phyloP scores from a whole-genome alignment of 441 rosid species.

The Corymbia calophylla region DNA sequence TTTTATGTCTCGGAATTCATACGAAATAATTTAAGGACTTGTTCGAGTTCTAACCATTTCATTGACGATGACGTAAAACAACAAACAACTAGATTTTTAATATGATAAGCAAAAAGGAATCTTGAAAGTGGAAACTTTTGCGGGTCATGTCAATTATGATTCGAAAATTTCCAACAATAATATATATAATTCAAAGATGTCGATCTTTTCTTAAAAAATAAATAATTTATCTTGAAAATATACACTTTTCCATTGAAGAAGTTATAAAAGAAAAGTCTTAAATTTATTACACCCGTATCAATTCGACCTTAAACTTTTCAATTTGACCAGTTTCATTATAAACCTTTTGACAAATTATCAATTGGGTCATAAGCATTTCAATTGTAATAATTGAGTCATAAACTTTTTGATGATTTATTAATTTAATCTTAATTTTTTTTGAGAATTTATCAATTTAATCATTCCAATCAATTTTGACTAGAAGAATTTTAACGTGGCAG shows the following conservation, averaged over 20 bases:
- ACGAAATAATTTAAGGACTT: too few relatives aligned
- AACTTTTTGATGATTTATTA: too few relatives aligned
- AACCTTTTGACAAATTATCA: too few relatives aligned
- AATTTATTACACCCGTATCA: accelerated
- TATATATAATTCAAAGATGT: background rate
- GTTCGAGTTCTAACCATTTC: background rate
- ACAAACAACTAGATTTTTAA: background rate
- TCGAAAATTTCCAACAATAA: background rate
- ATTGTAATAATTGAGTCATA: too few relatives aligned
- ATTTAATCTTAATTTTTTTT: too few relatives aligned
- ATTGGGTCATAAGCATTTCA: too few relatives aligned
- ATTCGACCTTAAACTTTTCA: accelerated
- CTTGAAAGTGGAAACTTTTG: background rate
- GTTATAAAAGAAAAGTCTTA: accelerated
- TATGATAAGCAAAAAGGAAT: background rate
- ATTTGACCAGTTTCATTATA: too few relatives aligned
- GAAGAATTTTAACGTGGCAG: background rate
- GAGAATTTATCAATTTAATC: too few relatives aligned
- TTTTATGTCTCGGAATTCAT: too few relatives aligned
- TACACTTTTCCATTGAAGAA: background rate
- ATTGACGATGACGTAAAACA: background rate
- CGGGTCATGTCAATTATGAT: background rate
- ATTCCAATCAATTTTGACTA: accelerated
- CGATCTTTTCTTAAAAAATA: background rate
- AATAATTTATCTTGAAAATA: too few relatives aligned